Base-by-base conservation (phyloP, 2,329 filamentous ascomycete species). In the Aspergillus bombycis region DNA sequence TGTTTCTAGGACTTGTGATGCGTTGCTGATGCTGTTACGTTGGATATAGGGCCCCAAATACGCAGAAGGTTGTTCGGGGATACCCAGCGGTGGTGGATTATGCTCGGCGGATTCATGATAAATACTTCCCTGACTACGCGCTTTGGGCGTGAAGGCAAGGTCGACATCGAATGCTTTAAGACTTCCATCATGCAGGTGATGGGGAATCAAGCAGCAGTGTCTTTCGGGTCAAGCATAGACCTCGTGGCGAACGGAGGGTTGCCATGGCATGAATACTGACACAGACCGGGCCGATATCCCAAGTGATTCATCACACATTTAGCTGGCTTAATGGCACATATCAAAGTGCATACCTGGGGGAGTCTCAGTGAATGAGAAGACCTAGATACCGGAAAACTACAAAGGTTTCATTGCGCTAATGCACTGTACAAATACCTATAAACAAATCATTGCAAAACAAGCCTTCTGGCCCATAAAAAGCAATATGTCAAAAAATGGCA, bases 111-210 rank as follows among this genome's bases (percentile, higher is more conserved):
- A 87, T 90, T 48, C 86, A 88, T 69, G 74, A 81, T 54, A 63
- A 65, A 5, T 88, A 86, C 68, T 89, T 90, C 67, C 80, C 84
- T 0, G 86, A 89, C 41, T 89, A 89, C 68, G 77, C 82, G 62
- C 66, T 70, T 5, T 82, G 77, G 77, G 61, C 34, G 52, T 55
- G 52, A 55, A 34, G 23, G 7, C 7, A 34, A 2, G 30, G 10
- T 34, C n/a, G 14, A 38, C 19, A 38, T 55, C 11, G 9, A 38
- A 11, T 38, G n/a, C 6, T 21, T 21, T 38, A n/a, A 3, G 26
- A 34, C 28, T 52, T 21, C 48, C 48, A 41, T 52, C 16, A 34
- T 52, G 48, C 7, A 30, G 28, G 1, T 52, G 16, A 34, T 52
- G 28, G n/a, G 8, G 28, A 34, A n/a, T 5, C 23, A 23, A 26